Conservation (phyloP, 495 filamentous ascomycete genomes). For the Talaromyces stipitatus region DNA sequence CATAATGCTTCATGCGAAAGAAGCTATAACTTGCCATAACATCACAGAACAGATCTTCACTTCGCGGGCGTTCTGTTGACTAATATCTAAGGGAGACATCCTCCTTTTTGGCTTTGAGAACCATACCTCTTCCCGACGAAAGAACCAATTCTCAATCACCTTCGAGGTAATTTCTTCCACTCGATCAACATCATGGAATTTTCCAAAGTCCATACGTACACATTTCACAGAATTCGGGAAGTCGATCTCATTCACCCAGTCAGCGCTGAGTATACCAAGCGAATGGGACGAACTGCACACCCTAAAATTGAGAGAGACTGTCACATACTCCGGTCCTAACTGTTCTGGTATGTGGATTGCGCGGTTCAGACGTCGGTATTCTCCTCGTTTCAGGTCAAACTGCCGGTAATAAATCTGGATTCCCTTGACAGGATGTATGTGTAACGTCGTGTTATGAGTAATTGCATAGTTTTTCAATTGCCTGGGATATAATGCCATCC, state of each 20-base stretch:
- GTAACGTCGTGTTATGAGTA: neutral
- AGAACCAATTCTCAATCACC: slow-evolving; percentile 17
- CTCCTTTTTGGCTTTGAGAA: slow-evolving; percentile 6
- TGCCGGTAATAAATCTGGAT: too few relatives aligned
- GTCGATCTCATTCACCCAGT: neutral
- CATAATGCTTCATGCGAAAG: too few relatives aligned
- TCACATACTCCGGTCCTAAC: neutral
- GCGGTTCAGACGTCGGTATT: too few relatives aligned
- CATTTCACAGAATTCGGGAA: neutral
- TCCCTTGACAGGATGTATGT: neutral
- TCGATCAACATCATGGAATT: neutral
- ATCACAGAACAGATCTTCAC: too few relatives aligned
- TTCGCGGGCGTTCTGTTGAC: too few relatives aligned
- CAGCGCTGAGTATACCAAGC: neutral
- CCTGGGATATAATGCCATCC: neutral
- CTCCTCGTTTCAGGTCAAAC: too few relatives aligned
- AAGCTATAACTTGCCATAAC: too few relatives aligned
- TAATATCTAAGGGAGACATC: neutral
- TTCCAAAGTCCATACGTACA: neutral
- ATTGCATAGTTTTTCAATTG: neutral
- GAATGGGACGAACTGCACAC: too few relatives aligned
- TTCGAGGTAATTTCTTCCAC: slow-evolving; percentile 13
- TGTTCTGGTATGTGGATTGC: too few relatives aligned
- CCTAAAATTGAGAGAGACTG: neutral
- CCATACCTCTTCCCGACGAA: slow-evolving; percentile 12